Base-by-base conservation (phyloP, 108 stramenopile species). In the Aurantiochytrium sp. region DNA sequence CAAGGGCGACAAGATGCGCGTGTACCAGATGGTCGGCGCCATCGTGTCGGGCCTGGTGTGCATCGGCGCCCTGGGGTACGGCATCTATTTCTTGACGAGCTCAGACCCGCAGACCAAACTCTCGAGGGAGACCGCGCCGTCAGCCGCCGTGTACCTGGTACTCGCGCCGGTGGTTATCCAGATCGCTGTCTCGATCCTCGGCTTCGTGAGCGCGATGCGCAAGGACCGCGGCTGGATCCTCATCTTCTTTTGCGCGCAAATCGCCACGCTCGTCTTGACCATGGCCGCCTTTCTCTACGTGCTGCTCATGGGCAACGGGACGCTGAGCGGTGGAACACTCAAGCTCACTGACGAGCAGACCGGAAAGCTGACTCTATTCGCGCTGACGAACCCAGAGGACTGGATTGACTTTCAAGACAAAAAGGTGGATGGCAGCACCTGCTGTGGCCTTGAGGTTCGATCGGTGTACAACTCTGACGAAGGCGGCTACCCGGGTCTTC, bases 1-100 rank as follows among this genome's bases (percentile, higher is more conserved):
- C 27, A 81, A 81, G 73, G 73, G 73, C 73, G 73, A 81, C 73
- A 81, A 81, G 73, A 27, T 48, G 21, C 73, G 73, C 73, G 42
- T 81, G 42, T 22, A n/a, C n/a, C 73, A 48, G 73, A 22, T 81
- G 39, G 39, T 81, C 10, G 39, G 42, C 42, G 12, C 45, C 19
- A 30, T 41, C 39, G 27, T 81, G 42, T 3, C 45, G 15, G 21
- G n/a, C 0, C 42, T 81, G 27, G 24, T 42, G 42, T 48, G 42
- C 39, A 42, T 81, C 30, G 73, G 42, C 8, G 39, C 42, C 42
- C 8, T 81, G 36, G 45, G 10, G 39, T 81, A 81, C 73, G 17
- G 39, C 3, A 48, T 48, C 0, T 15, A 30, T 41, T 48, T 81
- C 45, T 24, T 81, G 73, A 27, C 73, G 10, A 48, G 27, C 27